A percentile compares a stretch with the other conserved stretches of the same genome.
These are phyloP conservation scores for Solanum chilense DNA, from an alignment of 257 asterid genomes.

Conservation along the genomic window DNA sequence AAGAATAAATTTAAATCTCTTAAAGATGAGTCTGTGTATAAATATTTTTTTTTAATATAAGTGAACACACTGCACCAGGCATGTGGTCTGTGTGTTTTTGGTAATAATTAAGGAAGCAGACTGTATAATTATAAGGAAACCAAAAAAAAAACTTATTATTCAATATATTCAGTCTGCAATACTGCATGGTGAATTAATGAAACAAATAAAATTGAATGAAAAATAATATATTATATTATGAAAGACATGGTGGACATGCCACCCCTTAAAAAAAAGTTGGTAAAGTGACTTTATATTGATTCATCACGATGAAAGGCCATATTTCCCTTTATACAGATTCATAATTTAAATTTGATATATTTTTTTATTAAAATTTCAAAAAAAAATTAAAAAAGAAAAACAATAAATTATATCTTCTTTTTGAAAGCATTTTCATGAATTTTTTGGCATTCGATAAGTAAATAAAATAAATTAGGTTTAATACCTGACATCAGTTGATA, in stretches of 20 bases:
- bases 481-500: accelerated
- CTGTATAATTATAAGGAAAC: background rate
- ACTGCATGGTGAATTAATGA: background rate
- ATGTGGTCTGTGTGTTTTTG: constrained; percentile 6
- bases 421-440: no score
- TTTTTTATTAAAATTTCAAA: background rate
- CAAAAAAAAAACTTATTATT: background rate
- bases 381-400: no score
- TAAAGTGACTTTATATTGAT: background rate
- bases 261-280: background rate
- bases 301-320: background rate
- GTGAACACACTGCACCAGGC: background rate
- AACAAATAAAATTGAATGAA: background rate
- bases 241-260: constrained; percentile 1
- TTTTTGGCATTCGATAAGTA: background rate
- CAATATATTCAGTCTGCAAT: background rate
- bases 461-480: background rate
- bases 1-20: no score
- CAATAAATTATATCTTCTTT: background rate
- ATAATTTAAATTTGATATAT: background rate
- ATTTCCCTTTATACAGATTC: background rate
- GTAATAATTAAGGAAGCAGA: background rate
- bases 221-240: background rate
- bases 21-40: background rate
- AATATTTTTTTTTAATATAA: no score